phyloP scores from a whole-genome alignment of 805 yeast species.

The Teunomyces funiuensis region DNA sequence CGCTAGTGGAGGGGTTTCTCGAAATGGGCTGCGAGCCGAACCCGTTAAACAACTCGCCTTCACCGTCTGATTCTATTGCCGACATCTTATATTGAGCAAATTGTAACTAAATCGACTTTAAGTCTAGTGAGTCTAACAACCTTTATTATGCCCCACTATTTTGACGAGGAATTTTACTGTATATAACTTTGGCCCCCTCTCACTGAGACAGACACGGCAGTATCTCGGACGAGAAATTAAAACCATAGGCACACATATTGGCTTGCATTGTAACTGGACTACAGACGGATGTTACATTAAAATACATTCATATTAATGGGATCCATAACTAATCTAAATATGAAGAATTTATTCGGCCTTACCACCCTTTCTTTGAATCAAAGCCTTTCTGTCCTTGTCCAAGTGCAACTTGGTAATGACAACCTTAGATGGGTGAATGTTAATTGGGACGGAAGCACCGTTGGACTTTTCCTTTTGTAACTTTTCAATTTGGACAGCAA shows the following conservation, averaged over 20 bases:
- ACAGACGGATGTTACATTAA: slow-evolving; percentile 8
- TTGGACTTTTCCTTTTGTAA: slow-evolving; percentile 95
- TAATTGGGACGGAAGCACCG: slow-evolving; percentile 96
- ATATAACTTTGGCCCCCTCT: background rate
- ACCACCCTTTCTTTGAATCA: slow-evolving; percentile 97
- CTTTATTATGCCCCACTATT: slow-evolving; percentile 3
- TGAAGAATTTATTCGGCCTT: slow-evolving; percentile 71
- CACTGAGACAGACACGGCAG: too few species aligned
- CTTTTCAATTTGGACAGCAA: slow-evolving; percentile 94
- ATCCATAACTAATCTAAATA: slow-evolving; percentile 6
- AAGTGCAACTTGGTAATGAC: slow-evolving; percentile 97
- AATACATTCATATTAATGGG: slow-evolving; percentile 12
- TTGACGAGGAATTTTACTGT: slow-evolving; percentile 3
- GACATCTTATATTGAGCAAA: slow-evolving; percentile 12
- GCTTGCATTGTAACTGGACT: background rate
- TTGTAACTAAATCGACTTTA: background rate
- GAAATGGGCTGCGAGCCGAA: slow-evolving; percentile 34
- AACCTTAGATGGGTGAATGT: slow-evolving; percentile 98
- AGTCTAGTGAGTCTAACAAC: background rate
- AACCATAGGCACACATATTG: background rate
- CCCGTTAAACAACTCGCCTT: slow-evolving; percentile 34
- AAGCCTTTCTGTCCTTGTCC: slow-evolving; percentile 98
- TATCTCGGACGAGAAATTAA: too few species aligned
- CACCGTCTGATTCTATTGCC: slow-evolving; percentile 26
- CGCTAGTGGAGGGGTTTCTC: slow-evolving; percentile 21